These are phyloP conservation scores for Trichoderma arundinaceum DNA, from an alignment of 2,329 filamentous ascomycete genomes.

Conservation along the genomic window DNA sequence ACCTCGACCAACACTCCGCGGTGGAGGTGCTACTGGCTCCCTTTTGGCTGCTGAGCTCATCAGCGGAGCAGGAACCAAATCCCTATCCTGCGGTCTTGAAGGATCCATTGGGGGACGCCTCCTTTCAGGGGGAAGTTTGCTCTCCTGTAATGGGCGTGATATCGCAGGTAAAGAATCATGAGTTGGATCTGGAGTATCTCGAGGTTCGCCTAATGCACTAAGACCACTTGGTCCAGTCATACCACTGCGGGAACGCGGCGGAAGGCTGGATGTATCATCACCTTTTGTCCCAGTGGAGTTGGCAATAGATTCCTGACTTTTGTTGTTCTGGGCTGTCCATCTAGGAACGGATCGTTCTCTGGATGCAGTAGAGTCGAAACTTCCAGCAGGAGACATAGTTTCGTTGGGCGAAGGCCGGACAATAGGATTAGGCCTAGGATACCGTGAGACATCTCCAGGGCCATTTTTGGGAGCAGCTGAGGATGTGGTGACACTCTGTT, in stretches of 20 bases:
- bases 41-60: constrained; percentile 57
- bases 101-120: constrained; percentile 71
- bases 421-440: constrained; percentile 38
- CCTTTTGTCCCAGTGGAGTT: constrained; percentile 54
- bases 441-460: constrained; percentile 40
- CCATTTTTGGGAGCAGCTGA: constrained; percentile 33
- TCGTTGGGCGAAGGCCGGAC: constrained; percentile 49
- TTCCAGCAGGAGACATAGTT: constrained; percentile 56
- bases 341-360: constrained; percentile 51
- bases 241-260: constrained; percentile 61
- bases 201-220: constrained; percentile 45
- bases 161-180: constrained; percentile 30
- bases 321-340: constrained; percentile 57
- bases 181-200: constrained; percentile 34
- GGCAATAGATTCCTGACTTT: constrained; percentile 63
- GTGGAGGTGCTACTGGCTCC: constrained; percentile 55
- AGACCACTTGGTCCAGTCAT: constrained; percentile 48
- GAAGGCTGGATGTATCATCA: constrained; percentile 57
- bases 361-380: constrained; percentile 55
- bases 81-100: constrained; percentile 58
- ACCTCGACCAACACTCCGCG: constrained; percentile 58
- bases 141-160: constrained; percentile 41
- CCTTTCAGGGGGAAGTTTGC: constrained; percentile 64
- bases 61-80: constrained; percentile 63
- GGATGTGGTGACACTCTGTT: constrained; percentile 33